These are phyloP conservation scores for Sporothrix dimorphospora DNA, from an alignment of 2,329 filamentous ascomycete species.

Conservation along the genomic window DNA sequence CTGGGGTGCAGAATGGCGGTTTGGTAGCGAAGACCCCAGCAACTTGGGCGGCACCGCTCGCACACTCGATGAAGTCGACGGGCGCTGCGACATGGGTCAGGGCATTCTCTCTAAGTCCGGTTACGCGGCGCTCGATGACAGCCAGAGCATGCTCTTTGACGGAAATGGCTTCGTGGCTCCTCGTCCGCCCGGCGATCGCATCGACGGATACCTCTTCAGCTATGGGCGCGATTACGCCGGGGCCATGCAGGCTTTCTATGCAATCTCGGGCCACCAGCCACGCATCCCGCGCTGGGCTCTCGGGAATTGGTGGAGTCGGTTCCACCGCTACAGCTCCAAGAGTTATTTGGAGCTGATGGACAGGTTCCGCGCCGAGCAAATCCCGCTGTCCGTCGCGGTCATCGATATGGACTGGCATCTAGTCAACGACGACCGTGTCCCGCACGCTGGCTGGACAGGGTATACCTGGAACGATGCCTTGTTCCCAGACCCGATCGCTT, in stretches of 20 bases:
- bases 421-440: not conserved
- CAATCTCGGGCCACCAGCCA: not conserved
- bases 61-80: not conserved
- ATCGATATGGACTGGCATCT: not conserved
- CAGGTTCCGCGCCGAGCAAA: not conserved
- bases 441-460: not conserved
- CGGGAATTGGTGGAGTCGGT: not conserved
- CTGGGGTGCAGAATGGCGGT: not conserved
- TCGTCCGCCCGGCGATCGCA: not conserved
- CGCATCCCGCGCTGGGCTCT: not conserved
- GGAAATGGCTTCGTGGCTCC: not conserved
- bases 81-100: constrained; percentile 1
- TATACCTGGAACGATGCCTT: not conserved
- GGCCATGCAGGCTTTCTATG: not conserved
- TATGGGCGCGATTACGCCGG: not conserved
- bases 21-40: not conserved
- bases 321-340: not conserved
- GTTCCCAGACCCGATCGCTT: not conserved
- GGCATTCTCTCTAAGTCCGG: not conserved
- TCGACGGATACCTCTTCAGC: not conserved
- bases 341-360: not conserved
- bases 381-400: not conserved
- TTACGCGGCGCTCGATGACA: constrained; percentile 2
- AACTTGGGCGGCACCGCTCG: not conserved
- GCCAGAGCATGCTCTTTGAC: constrained; percentile 8